Percentiles rank a stretch among this genome's conserved stretches.
Conservation (phyloP, 164 flowering plant genomes). For the Tetrastigma voinierianum region DNA sequence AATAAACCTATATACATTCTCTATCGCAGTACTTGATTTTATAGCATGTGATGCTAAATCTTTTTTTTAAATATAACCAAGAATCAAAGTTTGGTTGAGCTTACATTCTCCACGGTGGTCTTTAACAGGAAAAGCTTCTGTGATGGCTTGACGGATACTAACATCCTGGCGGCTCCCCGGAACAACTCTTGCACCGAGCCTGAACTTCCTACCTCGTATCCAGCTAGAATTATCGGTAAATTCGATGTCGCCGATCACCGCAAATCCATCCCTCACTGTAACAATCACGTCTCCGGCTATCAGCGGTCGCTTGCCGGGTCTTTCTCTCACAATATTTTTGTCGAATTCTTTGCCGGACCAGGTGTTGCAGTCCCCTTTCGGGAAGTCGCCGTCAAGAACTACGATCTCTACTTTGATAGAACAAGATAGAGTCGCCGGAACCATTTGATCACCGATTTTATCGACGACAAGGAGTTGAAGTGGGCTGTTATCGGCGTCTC, state of each 20-base stretch:
- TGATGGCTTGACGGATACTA: too few species aligned
- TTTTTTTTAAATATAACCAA: too few species aligned
- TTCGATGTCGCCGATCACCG: constrained; percentile 17
- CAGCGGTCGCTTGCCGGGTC: constrained; percentile 52
- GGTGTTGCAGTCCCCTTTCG: constrained; percentile 16
- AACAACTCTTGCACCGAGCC: constrained; percentile 48
- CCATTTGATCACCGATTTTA: constrained; percentile 7
- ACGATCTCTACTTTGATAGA: constrained; percentile 56
- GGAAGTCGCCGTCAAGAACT: constrained; percentile 64
- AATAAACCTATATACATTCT: too few species aligned
- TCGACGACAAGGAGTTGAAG: constrained; percentile 44
- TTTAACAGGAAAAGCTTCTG: too few species aligned
- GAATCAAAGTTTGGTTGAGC: neutral
- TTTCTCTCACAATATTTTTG: constrained; percentile 40
- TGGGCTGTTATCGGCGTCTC: constrained; percentile 30
- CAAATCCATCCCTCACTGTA: constrained; percentile 21
- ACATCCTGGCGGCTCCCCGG: too few species aligned
- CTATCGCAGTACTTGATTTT: too few species aligned
- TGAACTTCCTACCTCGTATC: constrained; percentile 60
- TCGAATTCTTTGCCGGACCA: constrained; percentile 50
- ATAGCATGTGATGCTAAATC: too few species aligned
- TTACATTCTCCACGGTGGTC: constrained; percentile 36
- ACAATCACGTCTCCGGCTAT: constrained; percentile 26
- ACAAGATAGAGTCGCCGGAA: constrained; percentile 17
- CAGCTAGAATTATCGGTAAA: constrained; percentile 73